Evolutionary conservation across 2,329 filamentous ascomycete genomes (phyloP).

Genomic region (Penicillium sclerotigenum): DNA sequence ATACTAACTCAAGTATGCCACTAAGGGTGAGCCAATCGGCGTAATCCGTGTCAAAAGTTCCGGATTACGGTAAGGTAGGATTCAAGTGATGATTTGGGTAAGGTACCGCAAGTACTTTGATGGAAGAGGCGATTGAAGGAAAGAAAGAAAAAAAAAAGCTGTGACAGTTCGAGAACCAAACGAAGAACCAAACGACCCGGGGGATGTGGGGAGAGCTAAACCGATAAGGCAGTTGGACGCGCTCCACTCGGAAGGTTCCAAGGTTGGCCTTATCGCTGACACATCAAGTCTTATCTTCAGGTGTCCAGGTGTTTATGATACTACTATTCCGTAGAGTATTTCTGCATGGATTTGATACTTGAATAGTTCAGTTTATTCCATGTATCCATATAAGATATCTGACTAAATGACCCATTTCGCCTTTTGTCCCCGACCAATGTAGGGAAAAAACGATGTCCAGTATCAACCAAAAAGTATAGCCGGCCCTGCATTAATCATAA

Average conservation of each 20-base stretch:
- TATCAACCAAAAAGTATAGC: not conserved
- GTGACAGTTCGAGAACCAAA: not conserved
- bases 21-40: not conserved
- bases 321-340: not conserved
- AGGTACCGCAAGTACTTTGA: not conserved
- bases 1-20: not conserved
- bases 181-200: not conserved
- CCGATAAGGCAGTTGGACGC: slow-evolving; percentile 23
- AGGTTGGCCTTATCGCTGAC: slow-evolving; percentile 8
- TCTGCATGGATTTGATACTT: not conserved
- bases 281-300: slow-evolving; percentile 7
- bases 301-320: not conserved
- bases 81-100: not conserved
- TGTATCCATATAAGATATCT: not conserved
- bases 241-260: not conserved
- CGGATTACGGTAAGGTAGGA: not conserved
- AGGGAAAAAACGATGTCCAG: not conserved
- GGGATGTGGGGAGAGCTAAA: slow-evolving; percentile 19
- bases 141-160: not conserved
- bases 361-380: not conserved
- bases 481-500: not conserved
- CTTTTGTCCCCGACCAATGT: not conserved
- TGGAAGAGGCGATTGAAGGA: not conserved
- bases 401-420: not conserved
- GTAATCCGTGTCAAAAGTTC: not conserved